Evolutionary conservation across 108 stramenopile genomes (phyloP).

Genomic region (Nitzschia inconspicua): DNA sequence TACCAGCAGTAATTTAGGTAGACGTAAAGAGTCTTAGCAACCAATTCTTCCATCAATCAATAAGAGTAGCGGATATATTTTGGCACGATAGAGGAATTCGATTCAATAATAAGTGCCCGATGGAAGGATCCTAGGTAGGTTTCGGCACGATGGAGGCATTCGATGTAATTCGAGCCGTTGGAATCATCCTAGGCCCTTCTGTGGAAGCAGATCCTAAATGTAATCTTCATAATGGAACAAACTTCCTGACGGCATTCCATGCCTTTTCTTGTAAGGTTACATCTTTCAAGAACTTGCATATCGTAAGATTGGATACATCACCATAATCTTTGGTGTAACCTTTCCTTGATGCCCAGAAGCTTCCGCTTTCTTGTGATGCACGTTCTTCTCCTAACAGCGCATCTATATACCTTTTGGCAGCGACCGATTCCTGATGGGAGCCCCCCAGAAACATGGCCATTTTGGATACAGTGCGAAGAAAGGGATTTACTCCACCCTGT

Average conservation of each 20-base stretch:
- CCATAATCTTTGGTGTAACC: conserved; percentile 6
- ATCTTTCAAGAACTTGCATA: background rate
- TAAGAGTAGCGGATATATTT: too few species aligned
- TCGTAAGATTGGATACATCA: background rate
- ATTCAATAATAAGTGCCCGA: too few species aligned
- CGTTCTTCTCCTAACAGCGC: conserved; percentile 2
- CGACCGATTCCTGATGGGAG: conserved; percentile 4
- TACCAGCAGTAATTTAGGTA: too few species aligned
- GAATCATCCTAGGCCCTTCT: too few species aligned
- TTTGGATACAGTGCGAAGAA: background rate
- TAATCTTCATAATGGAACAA: background rate
- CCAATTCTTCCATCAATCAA: too few species aligned
- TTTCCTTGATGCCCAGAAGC: background rate
- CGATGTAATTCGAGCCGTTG: too few species aligned
- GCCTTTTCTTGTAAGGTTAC: conserved; percentile 2
- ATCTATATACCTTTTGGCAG: conserved; percentile 24
- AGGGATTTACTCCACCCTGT: background rate
- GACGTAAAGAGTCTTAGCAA: too few species aligned
- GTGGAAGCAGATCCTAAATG: too few species aligned
- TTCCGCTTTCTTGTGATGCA: background rate
- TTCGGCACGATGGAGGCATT: too few species aligned
- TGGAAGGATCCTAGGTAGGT: too few species aligned
- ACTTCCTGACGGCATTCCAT: conserved; percentile 2
- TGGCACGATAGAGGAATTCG: too few species aligned
- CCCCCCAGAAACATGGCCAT: background rate